Evolutionary conservation across 495 filamentous ascomycete species (phyloP).

Genomic region (Podospora sp.): DNA sequence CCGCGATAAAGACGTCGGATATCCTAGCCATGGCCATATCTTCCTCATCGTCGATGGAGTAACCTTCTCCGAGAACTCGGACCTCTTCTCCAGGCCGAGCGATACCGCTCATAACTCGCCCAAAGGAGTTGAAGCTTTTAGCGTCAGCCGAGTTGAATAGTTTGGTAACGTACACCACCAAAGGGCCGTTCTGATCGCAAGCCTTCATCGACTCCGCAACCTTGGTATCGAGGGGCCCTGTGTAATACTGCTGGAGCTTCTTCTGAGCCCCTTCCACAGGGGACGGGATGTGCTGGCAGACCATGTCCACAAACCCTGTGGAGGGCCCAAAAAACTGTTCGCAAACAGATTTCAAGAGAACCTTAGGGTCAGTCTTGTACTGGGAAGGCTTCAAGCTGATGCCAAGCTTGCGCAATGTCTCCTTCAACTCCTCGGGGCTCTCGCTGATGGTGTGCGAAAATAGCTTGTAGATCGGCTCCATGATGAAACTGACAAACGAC

Average conservation of each 20-base stretch:
- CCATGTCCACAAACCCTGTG: slow-evolving; percentile 93
- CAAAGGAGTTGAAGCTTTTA: slow-evolving; percentile 82
- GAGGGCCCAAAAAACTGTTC: slow-evolving; percentile 93
- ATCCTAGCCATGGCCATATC: slow-evolving; percentile 94
- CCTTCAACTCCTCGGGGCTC: slow-evolving; percentile 82
- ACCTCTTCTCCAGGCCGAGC: slow-evolving; percentile 80
- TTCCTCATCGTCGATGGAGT: slow-evolving; percentile 96
- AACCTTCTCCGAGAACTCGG: slow-evolving; percentile 91
- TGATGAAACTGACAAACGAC: slow-evolving; percentile 89
- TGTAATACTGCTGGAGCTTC: slow-evolving; percentile 85
- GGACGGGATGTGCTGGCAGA: slow-evolving; percentile 87
- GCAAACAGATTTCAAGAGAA: slow-evolving; percentile 85
- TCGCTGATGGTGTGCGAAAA: slow-evolving; percentile 96
- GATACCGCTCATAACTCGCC: slow-evolving; percentile 91
- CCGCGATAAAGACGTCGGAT: slow-evolving; percentile 86
- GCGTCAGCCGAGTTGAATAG: slow-evolving; percentile 89
- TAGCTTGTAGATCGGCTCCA: slow-evolving; percentile 97
- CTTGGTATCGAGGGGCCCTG: slow-evolving; percentile 88
- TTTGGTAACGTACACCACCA: slow-evolving; percentile 90
- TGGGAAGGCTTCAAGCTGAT: slow-evolving; percentile 89
- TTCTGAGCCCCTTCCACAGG: slow-evolving; percentile 76
- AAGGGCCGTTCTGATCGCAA: slow-evolving; percentile 87
- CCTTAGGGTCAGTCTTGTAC: slow-evolving; percentile 85
- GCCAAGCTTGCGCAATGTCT: slow-evolving; percentile 75
- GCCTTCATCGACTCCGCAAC: slow-evolving; percentile 75